Percentiles rank a stretch among this genome's conserved stretches.
These are phyloP conservation scores for Neoconidiobolus thromboides DNA, from an alignment of 371 early-diverging fungal species.

Conservation along the genomic window DNA sequence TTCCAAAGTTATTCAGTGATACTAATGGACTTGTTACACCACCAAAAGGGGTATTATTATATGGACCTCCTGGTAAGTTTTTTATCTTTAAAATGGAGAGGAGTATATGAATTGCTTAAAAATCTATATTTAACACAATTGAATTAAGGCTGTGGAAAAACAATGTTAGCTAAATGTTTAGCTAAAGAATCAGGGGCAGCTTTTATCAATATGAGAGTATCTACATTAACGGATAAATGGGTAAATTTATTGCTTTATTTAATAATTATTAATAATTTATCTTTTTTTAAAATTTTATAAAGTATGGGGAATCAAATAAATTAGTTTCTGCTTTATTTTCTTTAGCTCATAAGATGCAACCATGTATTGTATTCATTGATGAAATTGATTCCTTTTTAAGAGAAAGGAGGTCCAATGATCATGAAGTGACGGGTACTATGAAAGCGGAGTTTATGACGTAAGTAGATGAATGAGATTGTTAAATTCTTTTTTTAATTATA, in stretches of 20 bases:
- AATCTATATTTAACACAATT: background rate
- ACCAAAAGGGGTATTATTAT: constrained; percentile 84
- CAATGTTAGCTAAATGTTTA: constrained; percentile 93
- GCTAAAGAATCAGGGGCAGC: constrained; percentile 89
- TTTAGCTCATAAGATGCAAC: constrained; percentile 82
- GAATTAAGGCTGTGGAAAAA: constrained; percentile 72
- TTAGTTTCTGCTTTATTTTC: constrained; percentile 82
- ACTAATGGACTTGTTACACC: constrained; percentile 72
- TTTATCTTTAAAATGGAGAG: background rate
- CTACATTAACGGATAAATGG: constrained; percentile 92
- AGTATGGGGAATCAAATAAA: constrained; percentile 91
- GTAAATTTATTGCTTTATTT: constrained; percentile 6
- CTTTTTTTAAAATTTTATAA: background rate
- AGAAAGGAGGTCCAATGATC: constrained; percentile 77
- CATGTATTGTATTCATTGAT: constrained; percentile 92
- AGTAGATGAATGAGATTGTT: background rate
- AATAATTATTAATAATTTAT: background rate
- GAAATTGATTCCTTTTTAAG: constrained; percentile 92
- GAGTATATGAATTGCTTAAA: background rate
- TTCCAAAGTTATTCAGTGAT: constrained; percentile 76
- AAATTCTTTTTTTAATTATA: background rate
- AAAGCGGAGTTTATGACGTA: constrained; percentile 94
- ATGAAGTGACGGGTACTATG: constrained; percentile 92
- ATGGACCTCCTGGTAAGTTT: constrained; percentile 70
- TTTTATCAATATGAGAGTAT: constrained; percentile 84